These are phyloP conservation scores for Torulaspora gathmanii DNA, from an alignment of 805 yeast species.

Conservation along the genomic window DNA sequence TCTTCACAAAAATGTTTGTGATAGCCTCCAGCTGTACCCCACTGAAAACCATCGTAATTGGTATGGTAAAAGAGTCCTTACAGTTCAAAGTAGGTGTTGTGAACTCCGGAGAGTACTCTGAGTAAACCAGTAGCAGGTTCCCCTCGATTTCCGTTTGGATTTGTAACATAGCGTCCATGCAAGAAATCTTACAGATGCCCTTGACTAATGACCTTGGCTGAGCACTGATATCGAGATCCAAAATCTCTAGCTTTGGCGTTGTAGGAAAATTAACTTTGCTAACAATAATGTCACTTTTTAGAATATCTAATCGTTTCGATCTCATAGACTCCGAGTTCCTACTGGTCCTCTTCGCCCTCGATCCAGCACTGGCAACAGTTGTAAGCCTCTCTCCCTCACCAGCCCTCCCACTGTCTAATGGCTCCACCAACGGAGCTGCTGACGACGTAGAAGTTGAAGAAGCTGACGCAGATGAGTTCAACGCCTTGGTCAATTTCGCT, in stretches of 20 bases:
- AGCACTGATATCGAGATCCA: conserved; percentile 33
- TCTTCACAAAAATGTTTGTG: conserved; percentile 33
- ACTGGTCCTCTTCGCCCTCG: not conserved
- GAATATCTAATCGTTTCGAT: conserved; percentile 23
- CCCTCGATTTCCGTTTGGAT: conserved; percentile 36
- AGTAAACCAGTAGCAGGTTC: conserved; percentile 30
- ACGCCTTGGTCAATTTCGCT: conserved; percentile 26
- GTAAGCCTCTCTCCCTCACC: not conserved
- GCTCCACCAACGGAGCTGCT: conserved; percentile 8
- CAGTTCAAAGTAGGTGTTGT: conserved; percentile 33
- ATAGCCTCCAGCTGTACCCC: conserved; percentile 35
- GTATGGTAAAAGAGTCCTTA: conserved; percentile 35
- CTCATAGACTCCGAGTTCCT: conserved; percentile 4
- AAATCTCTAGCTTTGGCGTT: conserved; percentile 32
- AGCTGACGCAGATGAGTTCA: conserved; percentile 20
- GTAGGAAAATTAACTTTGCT: conserved; percentile 30
- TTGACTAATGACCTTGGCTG: conserved; percentile 34
- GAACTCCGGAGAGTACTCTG: conserved; percentile 29
- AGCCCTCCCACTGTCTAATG: conserved; percentile 7
- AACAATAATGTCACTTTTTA: conserved; percentile 33
- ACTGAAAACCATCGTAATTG: conserved; percentile 35
- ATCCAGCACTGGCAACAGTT: conserved; percentile 1
- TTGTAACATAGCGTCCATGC: conserved; percentile 33
- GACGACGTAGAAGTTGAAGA: conserved; percentile 12
- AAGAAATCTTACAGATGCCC: conserved; percentile 34